These are phyloP conservation scores for Hansenula lynferdii DNA, from an alignment of 1,139 yeast species.

Conservation along the genomic window DNA sequence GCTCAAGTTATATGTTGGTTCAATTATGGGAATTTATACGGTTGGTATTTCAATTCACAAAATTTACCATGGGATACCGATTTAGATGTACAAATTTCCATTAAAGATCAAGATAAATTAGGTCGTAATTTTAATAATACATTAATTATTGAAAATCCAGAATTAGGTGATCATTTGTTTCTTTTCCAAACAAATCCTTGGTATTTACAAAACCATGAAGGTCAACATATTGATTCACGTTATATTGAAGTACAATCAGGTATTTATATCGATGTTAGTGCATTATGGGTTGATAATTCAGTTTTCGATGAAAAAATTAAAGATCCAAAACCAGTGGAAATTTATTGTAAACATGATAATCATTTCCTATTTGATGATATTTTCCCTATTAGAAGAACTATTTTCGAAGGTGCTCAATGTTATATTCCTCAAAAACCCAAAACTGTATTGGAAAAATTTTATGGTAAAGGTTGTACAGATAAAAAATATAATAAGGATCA, in stretches of 20 bases:
- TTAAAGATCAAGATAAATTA: slow-evolving; percentile 44
- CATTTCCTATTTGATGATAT: slow-evolving; percentile 43
- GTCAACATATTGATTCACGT: slow-evolving; percentile 69
- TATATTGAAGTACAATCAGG: slow-evolving; percentile 69
- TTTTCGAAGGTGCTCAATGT: slow-evolving; percentile 53
- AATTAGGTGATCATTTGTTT: slow-evolving; percentile 40
- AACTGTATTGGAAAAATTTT: slow-evolving; percentile 35
- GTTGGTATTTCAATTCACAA: slow-evolving; percentile 63
- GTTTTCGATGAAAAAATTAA: slow-evolving; percentile 17
- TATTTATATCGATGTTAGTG: slow-evolving; percentile 61
- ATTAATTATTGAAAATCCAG: slow-evolving; percentile 51
- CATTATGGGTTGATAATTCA: slow-evolving; percentile 26
- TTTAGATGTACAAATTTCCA: slow-evolving; percentile 60
- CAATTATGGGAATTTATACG: slow-evolving; percentile 60
- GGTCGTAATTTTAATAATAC: slow-evolving; percentile 46
- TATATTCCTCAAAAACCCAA: slow-evolving; percentile 49
- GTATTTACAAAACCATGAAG: slow-evolving; percentile 32
- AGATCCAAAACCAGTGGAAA: slow-evolving; percentile 11
- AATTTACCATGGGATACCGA: slow-evolving; percentile 69
- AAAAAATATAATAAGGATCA: slow-evolving; percentile 15
- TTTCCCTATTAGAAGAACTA: slow-evolving; percentile 47
- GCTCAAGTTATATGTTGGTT: slow-evolving; percentile 50
- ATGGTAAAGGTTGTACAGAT: slow-evolving; percentile 26
- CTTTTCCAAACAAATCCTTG: slow-evolving; percentile 33
- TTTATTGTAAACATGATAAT: slow-evolving; percentile 41